Evolutionary conservation across 2,329 filamentous ascomycete genomes (phyloP).

Genomic region (Clonostachys rosea): DNA sequence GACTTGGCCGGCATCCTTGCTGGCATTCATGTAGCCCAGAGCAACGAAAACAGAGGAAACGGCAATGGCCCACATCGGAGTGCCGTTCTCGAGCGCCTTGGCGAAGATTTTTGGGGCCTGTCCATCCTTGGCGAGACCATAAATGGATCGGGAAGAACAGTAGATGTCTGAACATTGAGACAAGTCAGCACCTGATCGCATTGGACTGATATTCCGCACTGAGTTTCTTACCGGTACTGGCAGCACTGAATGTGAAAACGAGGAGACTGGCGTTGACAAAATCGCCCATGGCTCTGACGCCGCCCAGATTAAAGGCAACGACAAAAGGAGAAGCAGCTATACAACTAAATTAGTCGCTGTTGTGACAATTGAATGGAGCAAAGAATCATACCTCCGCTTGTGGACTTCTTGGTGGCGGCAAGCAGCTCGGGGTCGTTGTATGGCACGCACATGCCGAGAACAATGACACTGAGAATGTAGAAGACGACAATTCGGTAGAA

Average conservation of each 20-base stretch:
- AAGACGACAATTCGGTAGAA: constrained; percentile 16
- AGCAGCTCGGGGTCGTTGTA: constrained; percentile 17
- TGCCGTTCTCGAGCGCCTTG: constrained; percentile 24
- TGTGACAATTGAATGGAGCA: too few relatives aligned
- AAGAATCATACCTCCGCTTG: constrained; percentile 4
- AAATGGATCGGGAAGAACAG: constrained; percentile 39
- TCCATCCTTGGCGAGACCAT: constrained; percentile 35
- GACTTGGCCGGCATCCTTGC: constrained; percentile 23
- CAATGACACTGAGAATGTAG: constrained; percentile 13
- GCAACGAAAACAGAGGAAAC: constrained; percentile 25
- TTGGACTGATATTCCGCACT: too few relatives aligned
- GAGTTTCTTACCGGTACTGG: constrained; percentile 25
- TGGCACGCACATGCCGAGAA: constrained; percentile 15
- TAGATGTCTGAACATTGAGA: constrained; percentile 43
- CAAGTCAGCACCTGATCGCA: too few relatives aligned
- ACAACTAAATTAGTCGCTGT: too few relatives aligned
- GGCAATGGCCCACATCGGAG: constrained; percentile 30
- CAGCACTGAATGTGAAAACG: constrained; percentile 19
- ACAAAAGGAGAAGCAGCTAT: constrained; percentile 13
- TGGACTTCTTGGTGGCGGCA: constrained; percentile 12
- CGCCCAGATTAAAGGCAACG: constrained; percentile 10
- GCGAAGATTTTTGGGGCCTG: constrained; percentile 29
- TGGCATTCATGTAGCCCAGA: constrained; percentile 33
- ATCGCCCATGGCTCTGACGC: constrained; percentile 9
- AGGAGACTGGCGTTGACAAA: constrained; percentile 14